phyloP scores from a whole-genome alignment of 805 yeast species.

The Lachancea nothofagi region DNA sequence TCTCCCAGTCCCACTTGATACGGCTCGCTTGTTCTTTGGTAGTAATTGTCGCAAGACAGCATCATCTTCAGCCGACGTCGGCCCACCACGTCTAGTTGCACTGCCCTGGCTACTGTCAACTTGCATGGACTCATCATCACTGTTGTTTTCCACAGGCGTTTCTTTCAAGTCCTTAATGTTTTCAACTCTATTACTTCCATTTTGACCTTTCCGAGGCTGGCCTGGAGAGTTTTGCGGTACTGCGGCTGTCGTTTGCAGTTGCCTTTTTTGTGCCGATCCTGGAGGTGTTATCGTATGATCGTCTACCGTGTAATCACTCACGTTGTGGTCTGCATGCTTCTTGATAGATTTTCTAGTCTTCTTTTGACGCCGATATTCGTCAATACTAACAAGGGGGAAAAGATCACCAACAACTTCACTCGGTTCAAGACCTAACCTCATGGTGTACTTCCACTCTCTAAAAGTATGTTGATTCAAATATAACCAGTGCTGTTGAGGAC shows the following conservation, averaged over 20 bases:
- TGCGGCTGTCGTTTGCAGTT: slow-evolving; percentile 24
- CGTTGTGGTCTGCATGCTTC: slow-evolving; percentile 11
- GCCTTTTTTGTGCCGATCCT: slow-evolving; percentile 31
- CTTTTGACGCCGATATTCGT: slow-evolving; percentile 52
- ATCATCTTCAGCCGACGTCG: slow-evolving; percentile 16
- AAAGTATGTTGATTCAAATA: slow-evolving; percentile 94
- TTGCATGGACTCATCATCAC: slow-evolving; percentile 29
- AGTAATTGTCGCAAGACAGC: slow-evolving; percentile 25
- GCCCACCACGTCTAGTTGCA: slow-evolving; percentile 10
- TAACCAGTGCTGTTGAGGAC: slow-evolving; percentile 99
- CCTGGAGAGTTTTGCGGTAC: slow-evolving; percentile 95
- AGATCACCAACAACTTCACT: slow-evolving; percentile 64
- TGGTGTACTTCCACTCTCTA: slow-evolving; percentile 92
- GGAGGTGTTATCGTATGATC: slow-evolving; percentile 30
- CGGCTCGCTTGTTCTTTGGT: slow-evolving; percentile 29
- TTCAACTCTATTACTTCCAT: slow-evolving; percentile 33
- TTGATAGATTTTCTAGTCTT: slow-evolving; percentile 35
- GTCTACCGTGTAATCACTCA: slow-evolving; percentile 17
- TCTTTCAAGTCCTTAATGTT: slow-evolving; percentile 22
- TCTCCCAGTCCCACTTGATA: slow-evolving; percentile 24
- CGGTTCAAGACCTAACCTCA: slow-evolving; percentile 68
- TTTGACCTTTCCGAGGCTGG: slow-evolving; percentile 76
- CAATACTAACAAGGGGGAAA: slow-evolving; percentile 55
- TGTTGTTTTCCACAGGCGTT: slow-evolving; percentile 15
- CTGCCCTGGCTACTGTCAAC: slow-evolving; percentile 24